phyloP scores from a whole-genome alignment of 2,329 filamentous ascomycete species.

The Colletotrichum orbiculare region DNA sequence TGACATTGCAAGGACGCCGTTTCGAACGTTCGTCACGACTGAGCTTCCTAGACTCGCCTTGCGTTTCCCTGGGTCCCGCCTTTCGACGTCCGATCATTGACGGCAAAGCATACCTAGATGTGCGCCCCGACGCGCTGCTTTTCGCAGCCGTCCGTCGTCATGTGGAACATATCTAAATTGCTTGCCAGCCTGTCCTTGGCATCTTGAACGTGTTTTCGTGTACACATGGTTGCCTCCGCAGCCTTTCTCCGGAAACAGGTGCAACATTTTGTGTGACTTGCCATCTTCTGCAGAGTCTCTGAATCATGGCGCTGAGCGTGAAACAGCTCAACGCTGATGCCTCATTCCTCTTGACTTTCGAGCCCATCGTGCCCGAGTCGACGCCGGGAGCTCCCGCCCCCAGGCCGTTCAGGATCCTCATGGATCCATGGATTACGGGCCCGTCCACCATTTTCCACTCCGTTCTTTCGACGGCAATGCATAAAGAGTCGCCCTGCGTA shows the following conservation, averaged over 20 bases:
- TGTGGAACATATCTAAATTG: conserved; percentile 22
- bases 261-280: background rate
- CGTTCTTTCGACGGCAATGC: conserved; percentile 69
- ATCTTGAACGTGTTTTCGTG: background rate
- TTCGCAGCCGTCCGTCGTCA: conserved; percentile 14
- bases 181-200: conserved; percentile 1
- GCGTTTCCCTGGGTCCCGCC: conserved; percentile 24
- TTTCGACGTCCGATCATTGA: conserved; percentile 23
- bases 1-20: conserved; percentile 28
- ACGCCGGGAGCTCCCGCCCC: conserved; percentile 48
- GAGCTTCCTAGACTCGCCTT: conserved; percentile 32
- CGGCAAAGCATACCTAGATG: conserved; percentile 15
- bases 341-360: conserved; percentile 73
- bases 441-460: conserved; percentile 69
- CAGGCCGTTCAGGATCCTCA: conserved; percentile 71
- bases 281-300: background rate
- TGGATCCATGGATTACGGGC: conserved; percentile 78
- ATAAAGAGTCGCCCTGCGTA: conserved; percentile 66
- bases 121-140: conserved; percentile 21
- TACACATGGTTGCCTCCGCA: conserved; percentile 9
- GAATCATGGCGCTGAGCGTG: conserved; percentile 69
- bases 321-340: conserved; percentile 73
- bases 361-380: conserved; percentile 59
- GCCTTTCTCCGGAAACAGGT: background rate
- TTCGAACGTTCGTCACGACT: conserved; percentile 19